Evolutionary conservation across 148 eudicot genomes (phyloP).

Genomic region (Vaccinium myrtillus): DNA sequence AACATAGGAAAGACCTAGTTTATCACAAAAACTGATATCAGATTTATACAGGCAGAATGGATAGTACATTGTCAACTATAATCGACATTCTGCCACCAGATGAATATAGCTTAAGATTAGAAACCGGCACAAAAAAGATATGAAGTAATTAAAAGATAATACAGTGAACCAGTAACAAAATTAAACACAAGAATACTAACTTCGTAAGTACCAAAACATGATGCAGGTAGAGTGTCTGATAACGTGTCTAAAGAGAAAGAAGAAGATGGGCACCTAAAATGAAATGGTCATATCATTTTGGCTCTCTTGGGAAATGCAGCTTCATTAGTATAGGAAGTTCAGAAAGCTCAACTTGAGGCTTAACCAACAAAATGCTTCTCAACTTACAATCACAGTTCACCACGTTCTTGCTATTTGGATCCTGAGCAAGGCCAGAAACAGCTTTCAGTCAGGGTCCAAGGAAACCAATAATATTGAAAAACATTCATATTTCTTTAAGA

Average conservation of each 20-base stretch:
- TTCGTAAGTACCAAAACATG: not conserved
- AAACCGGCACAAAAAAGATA: not conserved
- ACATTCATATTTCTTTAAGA: not conserved
- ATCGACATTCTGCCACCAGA: not conserved
- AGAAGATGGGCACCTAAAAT: slow-evolving; percentile 27
- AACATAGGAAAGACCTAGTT: not conserved
- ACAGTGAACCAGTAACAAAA: not conserved
- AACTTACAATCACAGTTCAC: slow-evolving; percentile 86
- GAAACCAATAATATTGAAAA: not conserved
- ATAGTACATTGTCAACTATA: not conserved
- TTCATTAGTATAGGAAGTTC: slow-evolving; percentile 89
- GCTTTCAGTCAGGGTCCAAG: slow-evolving; percentile 3
- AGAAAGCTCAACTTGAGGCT: slow-evolving; percentile 60
- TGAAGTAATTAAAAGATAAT: not conserved
- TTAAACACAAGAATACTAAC: not conserved
- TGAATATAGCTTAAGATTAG: not conserved
- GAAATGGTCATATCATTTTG: slow-evolving; percentile 42
- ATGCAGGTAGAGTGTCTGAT: not conserved
- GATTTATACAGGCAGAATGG: not conserved
- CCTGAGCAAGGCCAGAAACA: slow-evolving; percentile 42
- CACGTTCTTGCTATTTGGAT: slow-evolving; percentile 63
- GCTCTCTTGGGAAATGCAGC: slow-evolving; percentile 77
- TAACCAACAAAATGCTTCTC: slow-evolving; percentile 81
- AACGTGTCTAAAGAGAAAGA: not conserved
- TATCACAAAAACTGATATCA: not conserved